Evolutionary conservation across 169 alveolate genomes (phyloP).

Genomic region (Cryptosporidium canis): DNA sequence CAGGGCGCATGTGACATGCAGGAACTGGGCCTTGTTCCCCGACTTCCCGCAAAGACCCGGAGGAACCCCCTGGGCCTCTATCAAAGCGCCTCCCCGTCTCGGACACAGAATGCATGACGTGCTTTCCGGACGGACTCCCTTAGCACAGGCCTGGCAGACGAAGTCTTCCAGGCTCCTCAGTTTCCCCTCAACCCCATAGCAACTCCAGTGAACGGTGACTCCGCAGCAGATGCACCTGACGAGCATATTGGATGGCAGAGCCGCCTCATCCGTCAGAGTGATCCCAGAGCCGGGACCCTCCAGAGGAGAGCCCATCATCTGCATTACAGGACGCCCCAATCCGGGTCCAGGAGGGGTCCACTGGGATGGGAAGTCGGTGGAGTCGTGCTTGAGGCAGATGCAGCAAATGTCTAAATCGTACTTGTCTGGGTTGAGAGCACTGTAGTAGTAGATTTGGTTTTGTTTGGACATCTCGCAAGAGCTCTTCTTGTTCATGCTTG

Average conservation of each 20-base stretch:
- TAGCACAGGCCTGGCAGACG: slow-evolving; percentile 29
- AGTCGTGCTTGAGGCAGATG: slow-evolving; percentile 16
- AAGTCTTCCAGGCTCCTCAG: neutral
- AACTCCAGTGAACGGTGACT: slow-evolving; percentile 38
- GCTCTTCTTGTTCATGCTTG: neutral
- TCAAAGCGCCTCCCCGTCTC: slow-evolving; percentile 59
- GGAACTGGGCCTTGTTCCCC: slow-evolving; percentile 9
- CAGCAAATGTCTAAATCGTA: slow-evolving; percentile 36
- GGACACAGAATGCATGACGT: slow-evolving; percentile 53
- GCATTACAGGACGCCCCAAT: too few species aligned
- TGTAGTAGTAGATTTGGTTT: slow-evolving; percentile 24
- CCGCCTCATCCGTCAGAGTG: too few species aligned
- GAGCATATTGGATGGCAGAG: neutral
- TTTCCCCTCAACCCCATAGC: slow-evolving; percentile 21
- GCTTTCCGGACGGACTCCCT: slow-evolving; percentile 29
- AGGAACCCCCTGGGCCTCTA: slow-evolving; percentile 24
- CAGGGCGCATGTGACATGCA: slow-evolving; percentile 26
- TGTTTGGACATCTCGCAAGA: slow-evolving; percentile 11
- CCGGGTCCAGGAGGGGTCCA: too few species aligned
- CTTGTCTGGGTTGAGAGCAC: slow-evolving; percentile 12
- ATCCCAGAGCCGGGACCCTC: too few species aligned
- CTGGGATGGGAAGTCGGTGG: slow-evolving; percentile 23
- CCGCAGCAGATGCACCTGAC: slow-evolving; percentile 50
- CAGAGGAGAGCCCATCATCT: too few species aligned
- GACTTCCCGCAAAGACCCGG: neutral